Evolutionary conservation across 306 rosid species (phyloP).

Genomic region (Prunus persica): Prunus_persica_NCBIv2 NC_034011.1:25173501-25174000

Average conservation of each 20-base stretch:
- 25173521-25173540: constrained; percentile 63
- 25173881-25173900: constrained; percentile 35
- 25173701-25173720: too few species aligned
- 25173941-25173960: constrained; percentile 29
- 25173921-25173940: constrained; percentile 42
- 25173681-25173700: too few species aligned
- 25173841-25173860: neutral
- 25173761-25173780: too few species aligned
- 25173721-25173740: too few species aligned
- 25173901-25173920: constrained; percentile 59
- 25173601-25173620: constrained; percentile 61
- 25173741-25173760: too few species aligned
- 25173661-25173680: constrained; percentile 35
- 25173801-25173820: too few species aligned
- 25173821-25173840: neutral
- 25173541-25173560: constrained; percentile 59
- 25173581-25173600: constrained; percentile 45
- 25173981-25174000: constrained; percentile 26
- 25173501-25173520: constrained; percentile 40
- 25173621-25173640: constrained; percentile 47
- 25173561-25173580: constrained; percentile 30
- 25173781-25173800: too few species aligned
- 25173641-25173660: constrained; percentile 21
- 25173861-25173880: constrained; percentile 51
- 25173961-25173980: constrained; percentile 43